These are phyloP conservation scores for Kazachstania africana DNA, from an alignment of 805 yeast species.

Conservation along the genomic window DNA sequence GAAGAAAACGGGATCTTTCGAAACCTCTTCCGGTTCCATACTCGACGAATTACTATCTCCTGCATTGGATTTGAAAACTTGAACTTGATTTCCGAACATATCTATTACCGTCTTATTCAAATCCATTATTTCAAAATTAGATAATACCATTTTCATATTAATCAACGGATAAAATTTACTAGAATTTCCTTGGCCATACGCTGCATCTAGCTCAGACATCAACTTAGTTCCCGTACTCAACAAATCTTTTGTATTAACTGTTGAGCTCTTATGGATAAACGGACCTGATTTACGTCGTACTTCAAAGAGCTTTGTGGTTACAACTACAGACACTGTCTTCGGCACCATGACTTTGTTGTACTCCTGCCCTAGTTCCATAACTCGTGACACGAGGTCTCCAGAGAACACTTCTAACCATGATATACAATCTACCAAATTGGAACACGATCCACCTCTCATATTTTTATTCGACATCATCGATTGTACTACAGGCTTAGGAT, in stretches of 20 bases:
- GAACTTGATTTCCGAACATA: constrained; percentile 22
- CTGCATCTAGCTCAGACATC: constrained; percentile 30
- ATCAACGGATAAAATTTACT: constrained; percentile 35
- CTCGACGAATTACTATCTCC: background rate
- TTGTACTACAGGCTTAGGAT: constrained; percentile 50
- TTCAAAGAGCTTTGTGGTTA: constrained; percentile 21
- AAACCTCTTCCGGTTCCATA: background rate
- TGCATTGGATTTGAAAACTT: background rate
- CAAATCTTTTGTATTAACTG: constrained; percentile 15
- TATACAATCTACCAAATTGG: constrained; percentile 40
- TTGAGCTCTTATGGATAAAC: constrained; percentile 5
- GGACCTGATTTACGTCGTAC: constrained; percentile 15
- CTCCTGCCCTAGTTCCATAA: constrained; percentile 64
- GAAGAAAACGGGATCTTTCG: constrained; percentile 1
- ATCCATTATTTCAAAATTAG: constrained; percentile 40
- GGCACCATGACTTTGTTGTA: constrained; percentile 31
- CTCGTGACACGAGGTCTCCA: constrained; percentile 62
- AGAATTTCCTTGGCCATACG: constrained; percentile 11
- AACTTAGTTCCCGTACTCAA: constrained; percentile 29
- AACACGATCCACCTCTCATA: constrained; percentile 47
- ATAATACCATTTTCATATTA: constrained; percentile 39
- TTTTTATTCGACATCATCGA: constrained; percentile 87
- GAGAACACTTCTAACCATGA: constrained; percentile 79
- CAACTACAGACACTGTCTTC: constrained; percentile 32
- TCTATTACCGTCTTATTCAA: constrained; percentile 23